Evolutionary conservation across 2,329 filamentous ascomycete species (phyloP), one percentile per base, ranked within the genome.

Genomic region (Capronia epimyces): DNA sequence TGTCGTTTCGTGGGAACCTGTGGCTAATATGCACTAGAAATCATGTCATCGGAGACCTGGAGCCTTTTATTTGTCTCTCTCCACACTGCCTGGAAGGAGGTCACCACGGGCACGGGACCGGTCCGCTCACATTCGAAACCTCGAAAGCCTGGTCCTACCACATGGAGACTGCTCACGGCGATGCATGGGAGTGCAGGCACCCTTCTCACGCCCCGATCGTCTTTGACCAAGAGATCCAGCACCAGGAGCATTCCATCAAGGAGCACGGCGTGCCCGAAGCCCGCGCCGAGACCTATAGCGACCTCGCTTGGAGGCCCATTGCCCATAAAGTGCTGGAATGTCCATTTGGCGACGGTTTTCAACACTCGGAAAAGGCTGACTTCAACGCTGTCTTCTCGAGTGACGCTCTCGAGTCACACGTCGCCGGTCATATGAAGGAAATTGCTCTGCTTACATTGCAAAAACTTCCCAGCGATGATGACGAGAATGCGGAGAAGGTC

Each of bases 361-460:
- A 41, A 22, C 15, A n/a, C 37, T 9, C 37, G 37, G 37, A 18
- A 41, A 41, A 41, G 37, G 16, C 13, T 21, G 37, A 41, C 7
- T 22, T 18, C 16, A 41, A 22, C 37, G 37, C 37, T 41, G 16
- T 41, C 37, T 41, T 41, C 20, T 41, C 37, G 7, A 41, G 37
- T 41, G 37, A 41, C 16, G 37, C 37, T 41, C 37, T 44, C 27
- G 20, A 44, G 42, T 57, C 43, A 57, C 64, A 66, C 43, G 50
- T 66, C 39, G 62, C 62, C 47, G 55, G 21, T 45, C 63, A 65
- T 60, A 57, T 66, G 29, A 65, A 66, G 36, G 62, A 65, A 58
- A 65, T 66, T 55, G 61, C 63, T 51, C 45, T 65, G 51, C 58
- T 66, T 57, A 55, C 63, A 56, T 43, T 66, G 51, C 63, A 65